A percentile compares a stretch with the other conserved stretches of the same genome.
Evolutionary conservation across 1,284 basidiomycete species (phyloP).

Genomic region (Ustilago hordei): DNA sequence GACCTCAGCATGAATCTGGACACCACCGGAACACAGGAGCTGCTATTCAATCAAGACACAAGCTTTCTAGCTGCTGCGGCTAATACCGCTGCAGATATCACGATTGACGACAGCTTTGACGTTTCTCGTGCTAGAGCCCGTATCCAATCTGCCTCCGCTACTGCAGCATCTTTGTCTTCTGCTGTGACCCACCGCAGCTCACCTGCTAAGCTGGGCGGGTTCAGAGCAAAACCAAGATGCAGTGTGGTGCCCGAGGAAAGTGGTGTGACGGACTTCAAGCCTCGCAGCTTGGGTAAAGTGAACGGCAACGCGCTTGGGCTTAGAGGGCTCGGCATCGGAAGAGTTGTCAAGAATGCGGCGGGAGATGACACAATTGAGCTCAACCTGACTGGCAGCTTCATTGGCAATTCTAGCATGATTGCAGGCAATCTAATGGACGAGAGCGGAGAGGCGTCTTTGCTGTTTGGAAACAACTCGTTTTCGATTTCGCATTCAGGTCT

Average conservation of each 20-base stretch:
- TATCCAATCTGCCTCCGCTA: slow-evolving; percentile 10
- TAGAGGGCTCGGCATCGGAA: slow-evolving; percentile 28
- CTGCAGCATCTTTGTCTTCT: background rate
- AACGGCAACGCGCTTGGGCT: slow-evolving; percentile 14
- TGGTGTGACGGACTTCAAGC: slow-evolving; percentile 17
- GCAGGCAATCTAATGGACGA: slow-evolving; percentile 49
- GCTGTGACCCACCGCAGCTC: slow-evolving; percentile 16
- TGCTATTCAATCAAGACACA: slow-evolving; percentile 32
- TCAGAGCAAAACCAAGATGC: slow-evolving; percentile 28
- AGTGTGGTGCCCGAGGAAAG: slow-evolving; percentile 41
- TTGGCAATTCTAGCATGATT: slow-evolving; percentile 29
- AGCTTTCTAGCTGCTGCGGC: slow-evolving; percentile 38
- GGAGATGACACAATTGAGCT: slow-evolving; percentile 49
- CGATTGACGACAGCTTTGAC: slow-evolving; percentile 49
- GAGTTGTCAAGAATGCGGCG: slow-evolving; percentile 42
- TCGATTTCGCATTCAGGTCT: slow-evolving; percentile 16
- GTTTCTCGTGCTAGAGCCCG: slow-evolving; percentile 35
- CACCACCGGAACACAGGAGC: slow-evolving; percentile 30
- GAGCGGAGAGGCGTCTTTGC: slow-evolving; percentile 29
- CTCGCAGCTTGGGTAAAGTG: slow-evolving; percentile 7
- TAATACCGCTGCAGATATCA: slow-evolving; percentile 42
- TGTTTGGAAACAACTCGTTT: slow-evolving; percentile 40
- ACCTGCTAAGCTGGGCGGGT: slow-evolving; percentile 23
- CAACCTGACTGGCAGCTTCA: slow-evolving; percentile 40
- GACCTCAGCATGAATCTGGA: slow-evolving; percentile 39